These are phyloP conservation scores for Boletus rufocinnamomeus DNA, from an alignment of 768 basidiomycete species.

Conservation along the genomic window DNA sequence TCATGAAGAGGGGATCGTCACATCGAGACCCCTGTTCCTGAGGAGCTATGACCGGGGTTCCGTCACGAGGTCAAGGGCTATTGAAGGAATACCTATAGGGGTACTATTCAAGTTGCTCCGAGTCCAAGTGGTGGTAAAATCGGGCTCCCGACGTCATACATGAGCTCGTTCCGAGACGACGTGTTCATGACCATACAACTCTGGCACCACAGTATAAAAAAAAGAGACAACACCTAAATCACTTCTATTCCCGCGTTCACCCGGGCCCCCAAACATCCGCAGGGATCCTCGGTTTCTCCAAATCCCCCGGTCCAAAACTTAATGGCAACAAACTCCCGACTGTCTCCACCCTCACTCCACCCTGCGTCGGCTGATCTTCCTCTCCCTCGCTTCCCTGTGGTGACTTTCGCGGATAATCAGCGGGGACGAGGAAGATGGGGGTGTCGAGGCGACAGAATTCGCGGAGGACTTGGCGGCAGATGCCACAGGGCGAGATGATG, in stretches of 20 bases:
- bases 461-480: constrained; percentile 88
- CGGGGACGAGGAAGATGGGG: constrained; percentile 72
- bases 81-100: too few relatives aligned
- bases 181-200: too few relatives aligned
- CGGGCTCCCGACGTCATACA: too few relatives aligned
- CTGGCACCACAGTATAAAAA: too few relatives aligned
- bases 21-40: background rate
- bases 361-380: constrained; percentile 32
- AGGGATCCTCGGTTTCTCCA: constrained; percentile 49
- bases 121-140: too few relatives aligned
- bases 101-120: too few relatives aligned
- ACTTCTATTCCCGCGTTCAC: background rate
- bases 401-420: constrained; percentile 51
- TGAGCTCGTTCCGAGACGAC: too few relatives aligned
- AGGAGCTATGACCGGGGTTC: background rate
- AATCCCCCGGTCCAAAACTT: constrained; percentile 88
- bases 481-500: constrained; percentile 84
- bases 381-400: constrained; percentile 10
- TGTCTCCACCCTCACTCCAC: constrained; percentile 60
- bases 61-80: background rate
- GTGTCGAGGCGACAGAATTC: constrained; percentile 80
- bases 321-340: constrained; percentile 75
- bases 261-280: too few relatives aligned
- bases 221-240: background rate
- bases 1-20: background rate